Percentiles rank a stretch among this genome's conserved stretches.
Evolutionary conservation across 805 yeast species (phyloP).

Genomic region (Candida silvicultrix): DNA sequence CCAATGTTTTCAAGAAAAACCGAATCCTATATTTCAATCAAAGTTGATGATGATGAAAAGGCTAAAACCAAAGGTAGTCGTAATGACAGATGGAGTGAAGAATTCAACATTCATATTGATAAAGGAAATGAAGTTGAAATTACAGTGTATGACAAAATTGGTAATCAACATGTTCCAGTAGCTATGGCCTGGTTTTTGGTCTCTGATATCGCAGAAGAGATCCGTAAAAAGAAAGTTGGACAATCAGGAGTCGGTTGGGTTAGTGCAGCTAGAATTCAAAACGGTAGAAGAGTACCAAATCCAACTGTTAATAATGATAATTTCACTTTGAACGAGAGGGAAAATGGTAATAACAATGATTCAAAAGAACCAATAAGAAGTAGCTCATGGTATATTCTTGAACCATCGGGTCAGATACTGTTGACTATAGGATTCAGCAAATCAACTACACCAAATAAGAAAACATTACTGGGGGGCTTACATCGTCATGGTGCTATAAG

Average conservation of each 20-base stretch:
- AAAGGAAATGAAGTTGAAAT: conserved; percentile 91
- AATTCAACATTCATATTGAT: conserved; percentile 72
- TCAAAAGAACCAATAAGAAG: conserved; percentile 35
- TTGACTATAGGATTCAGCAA: conserved; percentile 77
- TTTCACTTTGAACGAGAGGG: conserved; percentile 14
- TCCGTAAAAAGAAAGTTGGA: conserved; percentile 82
- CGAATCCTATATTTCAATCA: conserved; percentile 70
- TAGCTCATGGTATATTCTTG: conserved; percentile 84
- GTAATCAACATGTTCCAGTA: conserved; percentile 69
- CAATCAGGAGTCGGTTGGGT: conserved; percentile 87
- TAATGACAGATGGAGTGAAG: conserved; percentile 78
- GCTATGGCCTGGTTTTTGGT: conserved; percentile 89
- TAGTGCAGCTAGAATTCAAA: conserved; percentile 55
- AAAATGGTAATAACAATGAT: conserved; percentile 3
- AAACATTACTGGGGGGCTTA: conserved; percentile 48
- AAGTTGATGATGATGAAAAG: conserved; percentile 82
- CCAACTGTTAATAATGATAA: conserved; percentile 18
- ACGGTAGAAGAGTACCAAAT: conserved; percentile 10
- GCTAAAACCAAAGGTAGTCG: conserved; percentile 72
- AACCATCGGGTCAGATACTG: conserved; percentile 89
- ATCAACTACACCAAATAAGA: conserved; percentile 42
- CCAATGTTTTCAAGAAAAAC: conserved; percentile 74
- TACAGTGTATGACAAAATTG: conserved; percentile 75
- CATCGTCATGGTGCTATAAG: conserved; percentile 98
- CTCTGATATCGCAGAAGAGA: conserved; percentile 90